Percentiles rank a stretch among this genome's conserved stretches.
phyloP scores from a whole-genome alignment of 176 grass and related monocot genomes.

The Oropetium thomaeum region DNA sequence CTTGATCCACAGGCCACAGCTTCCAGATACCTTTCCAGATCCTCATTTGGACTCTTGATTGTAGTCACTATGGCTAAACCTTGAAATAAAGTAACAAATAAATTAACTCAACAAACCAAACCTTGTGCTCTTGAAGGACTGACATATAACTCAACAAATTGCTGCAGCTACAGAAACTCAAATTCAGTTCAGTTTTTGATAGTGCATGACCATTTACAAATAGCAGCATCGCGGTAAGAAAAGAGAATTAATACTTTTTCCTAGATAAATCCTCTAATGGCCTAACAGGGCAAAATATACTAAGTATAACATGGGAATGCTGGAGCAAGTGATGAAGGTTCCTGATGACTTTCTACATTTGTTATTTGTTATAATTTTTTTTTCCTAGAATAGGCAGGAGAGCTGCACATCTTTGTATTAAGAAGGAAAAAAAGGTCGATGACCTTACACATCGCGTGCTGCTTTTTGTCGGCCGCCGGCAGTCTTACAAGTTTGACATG shows the following conservation, averaged over 20 bases:
- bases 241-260: background rate
- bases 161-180: background rate
- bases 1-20: constrained; percentile 58
- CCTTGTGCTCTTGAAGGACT: background rate
- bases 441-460: too few relatives aligned
- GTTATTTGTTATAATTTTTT: too few relatives aligned
- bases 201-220: background rate
- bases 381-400: too few relatives aligned
- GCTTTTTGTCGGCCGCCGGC: too few relatives aligned
- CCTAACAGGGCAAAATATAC: background rate
- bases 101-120: background rate
- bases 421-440: too few relatives aligned
- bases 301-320: background rate
- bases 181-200: background rate
- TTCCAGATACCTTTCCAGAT: constrained; percentile 63
- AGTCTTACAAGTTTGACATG: too few relatives aligned
- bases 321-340: background rate
- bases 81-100: background rate
- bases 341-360: too few relatives aligned
- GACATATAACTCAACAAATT: background rate
- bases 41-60: constrained; percentile 61
- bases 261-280: background rate
- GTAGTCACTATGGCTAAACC: constrained; percentile 65
- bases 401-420: too few relatives aligned
- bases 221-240: constrained; percentile 4